A percentile compares a stretch with the other conserved stretches of the same genome.
Evolutionary conservation across 2,329 filamentous ascomycete species (phyloP).

Genomic region (Neonectria hederae): DNA sequence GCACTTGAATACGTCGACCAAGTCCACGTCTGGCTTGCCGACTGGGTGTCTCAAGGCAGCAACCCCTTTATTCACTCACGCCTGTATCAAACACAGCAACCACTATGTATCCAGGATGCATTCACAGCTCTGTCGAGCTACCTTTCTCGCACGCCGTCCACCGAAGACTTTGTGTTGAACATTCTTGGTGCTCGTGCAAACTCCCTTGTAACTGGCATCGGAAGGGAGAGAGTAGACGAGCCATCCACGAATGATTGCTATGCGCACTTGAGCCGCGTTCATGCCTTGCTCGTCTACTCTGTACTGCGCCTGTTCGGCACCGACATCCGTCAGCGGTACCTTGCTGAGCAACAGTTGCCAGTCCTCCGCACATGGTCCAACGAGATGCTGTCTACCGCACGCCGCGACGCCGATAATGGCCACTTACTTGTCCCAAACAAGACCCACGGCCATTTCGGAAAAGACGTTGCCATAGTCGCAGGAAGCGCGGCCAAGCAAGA

Average conservation of each 20-base stretch:
- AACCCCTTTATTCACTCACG: background rate
- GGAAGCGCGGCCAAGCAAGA: background rate
- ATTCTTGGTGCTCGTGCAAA: background rate
- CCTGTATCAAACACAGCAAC: background rate
- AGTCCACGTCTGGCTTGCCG: background rate
- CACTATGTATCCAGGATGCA: background rate
- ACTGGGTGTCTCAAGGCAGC: background rate
- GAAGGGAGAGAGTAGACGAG: background rate
- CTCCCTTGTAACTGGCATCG: background rate
- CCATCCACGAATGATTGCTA: constrained; percentile 2
- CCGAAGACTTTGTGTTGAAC: background rate
- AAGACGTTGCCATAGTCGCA: background rate
- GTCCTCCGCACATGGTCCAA: background rate
- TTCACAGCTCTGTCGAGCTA: background rate
- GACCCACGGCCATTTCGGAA: constrained; percentile 1
- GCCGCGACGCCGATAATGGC: background rate
- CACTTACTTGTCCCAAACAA: background rate
- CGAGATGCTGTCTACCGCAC: background rate
- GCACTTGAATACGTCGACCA: background rate
- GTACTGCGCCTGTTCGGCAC: background rate
- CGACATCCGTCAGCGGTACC: constrained; percentile 12
- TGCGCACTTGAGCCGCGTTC: constrained; percentile 9
- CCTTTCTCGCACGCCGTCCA: background rate
- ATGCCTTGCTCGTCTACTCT: constrained; percentile 4
- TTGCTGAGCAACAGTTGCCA: constrained; percentile 8